phyloP scores from a whole-genome alignment of 768 basidiomycete genomes.

The Roridomyces roridus region DNA sequence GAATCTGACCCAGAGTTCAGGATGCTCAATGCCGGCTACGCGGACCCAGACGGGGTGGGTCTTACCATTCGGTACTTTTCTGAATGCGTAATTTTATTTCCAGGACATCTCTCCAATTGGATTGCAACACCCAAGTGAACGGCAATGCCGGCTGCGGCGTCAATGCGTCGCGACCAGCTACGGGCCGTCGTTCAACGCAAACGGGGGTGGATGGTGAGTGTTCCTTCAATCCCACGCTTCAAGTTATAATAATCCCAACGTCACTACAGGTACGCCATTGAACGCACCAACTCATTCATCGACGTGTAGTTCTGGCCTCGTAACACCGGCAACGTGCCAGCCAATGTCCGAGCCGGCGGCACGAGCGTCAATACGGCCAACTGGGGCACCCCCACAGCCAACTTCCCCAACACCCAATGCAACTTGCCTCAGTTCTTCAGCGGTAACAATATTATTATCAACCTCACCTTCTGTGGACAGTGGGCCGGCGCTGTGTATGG shows the following conservation, averaged over 20 bases:
- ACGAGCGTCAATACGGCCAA: slow-evolving; percentile 48
- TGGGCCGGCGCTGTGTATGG: slow-evolving; percentile 63
- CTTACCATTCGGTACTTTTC: too few species aligned
- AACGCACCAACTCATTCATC: slow-evolving; percentile 60
- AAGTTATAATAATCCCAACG: too few species aligned
- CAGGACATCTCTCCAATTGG: slow-evolving; percentile 35
- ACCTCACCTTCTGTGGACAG: slow-evolving; percentile 59
- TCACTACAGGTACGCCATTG: slow-evolving; percentile 72
- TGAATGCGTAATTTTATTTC: too few species aligned
- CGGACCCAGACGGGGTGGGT: slow-evolving; percentile 56
- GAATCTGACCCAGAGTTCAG: slow-evolving; percentile 22
- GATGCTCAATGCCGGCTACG: slow-evolving; percentile 52
- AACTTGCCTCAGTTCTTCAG: slow-evolving; percentile 62
- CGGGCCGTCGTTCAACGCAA: slow-evolving; percentile 62
- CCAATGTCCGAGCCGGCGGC: slow-evolving; percentile 50
- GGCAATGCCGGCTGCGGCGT: slow-evolving; percentile 59
- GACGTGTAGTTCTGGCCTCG: slow-evolving; percentile 80
- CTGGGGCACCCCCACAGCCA: slow-evolving; percentile 66
- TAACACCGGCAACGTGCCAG: slow-evolving; percentile 52
- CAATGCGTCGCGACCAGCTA: slow-evolving; percentile 47
- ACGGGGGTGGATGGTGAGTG: slow-evolving; percentile 70
- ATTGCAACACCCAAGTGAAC: slow-evolving; percentile 52
- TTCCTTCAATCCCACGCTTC: too few species aligned
- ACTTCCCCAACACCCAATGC: slow-evolving; percentile 66
- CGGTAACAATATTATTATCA: slow-evolving; percentile 69